Evolutionary conservation across 2,329 filamentous ascomycete genomes (phyloP).

Genomic region (Claviceps paspali): DNA sequence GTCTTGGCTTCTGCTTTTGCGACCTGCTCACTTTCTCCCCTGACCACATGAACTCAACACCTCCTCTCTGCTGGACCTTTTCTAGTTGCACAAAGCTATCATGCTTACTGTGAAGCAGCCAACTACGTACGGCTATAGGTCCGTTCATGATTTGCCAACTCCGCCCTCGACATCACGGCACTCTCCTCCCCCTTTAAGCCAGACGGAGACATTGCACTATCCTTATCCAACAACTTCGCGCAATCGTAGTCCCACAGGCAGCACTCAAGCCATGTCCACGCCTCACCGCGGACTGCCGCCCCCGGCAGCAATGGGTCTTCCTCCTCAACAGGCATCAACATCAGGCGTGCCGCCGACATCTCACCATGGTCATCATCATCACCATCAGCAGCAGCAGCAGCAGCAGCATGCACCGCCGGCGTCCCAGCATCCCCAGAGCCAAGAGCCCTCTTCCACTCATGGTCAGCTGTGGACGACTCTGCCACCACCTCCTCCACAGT

Average conservation of each 20-base stretch:
- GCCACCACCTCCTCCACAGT: constrained; percentile 49
- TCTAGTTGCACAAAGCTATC: constrained; percentile 23
- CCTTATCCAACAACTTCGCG: constrained; percentile 22
- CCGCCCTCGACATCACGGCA: constrained; percentile 38
- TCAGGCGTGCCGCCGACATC: constrained; percentile 13
- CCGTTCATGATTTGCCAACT: constrained; percentile 47
- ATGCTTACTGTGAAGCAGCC: constrained; percentile 50
- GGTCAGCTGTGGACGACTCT: constrained; percentile 32
- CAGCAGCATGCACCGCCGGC: constrained; percentile 7
- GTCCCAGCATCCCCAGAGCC: constrained; percentile 13
- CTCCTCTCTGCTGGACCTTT: constrained; percentile 11
- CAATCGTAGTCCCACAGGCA: constrained; percentile 30
- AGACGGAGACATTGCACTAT: constrained; percentile 31
- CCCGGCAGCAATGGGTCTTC: constrained; percentile 48
- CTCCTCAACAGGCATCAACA: constrained; percentile 27
- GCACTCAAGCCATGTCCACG: constrained; percentile 45
- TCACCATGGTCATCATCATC: constrained; percentile 13
- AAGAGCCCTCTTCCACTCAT: constrained; percentile 13
- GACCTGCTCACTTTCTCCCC: neutral
- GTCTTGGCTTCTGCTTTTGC: neutral
- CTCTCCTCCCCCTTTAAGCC: constrained; percentile 38
- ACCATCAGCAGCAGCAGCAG: neutral
- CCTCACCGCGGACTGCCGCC: constrained; percentile 55
- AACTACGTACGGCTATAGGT: constrained; percentile 42
- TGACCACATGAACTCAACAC: constrained; percentile 15